A percentile compares a stretch with the other conserved stretches of the same genome.
These are phyloP conservation scores for Takakia lepidozioides DNA, from an alignment of 225 moss, liverwort and hornwort genomes.

Conservation along the genomic window DNA sequence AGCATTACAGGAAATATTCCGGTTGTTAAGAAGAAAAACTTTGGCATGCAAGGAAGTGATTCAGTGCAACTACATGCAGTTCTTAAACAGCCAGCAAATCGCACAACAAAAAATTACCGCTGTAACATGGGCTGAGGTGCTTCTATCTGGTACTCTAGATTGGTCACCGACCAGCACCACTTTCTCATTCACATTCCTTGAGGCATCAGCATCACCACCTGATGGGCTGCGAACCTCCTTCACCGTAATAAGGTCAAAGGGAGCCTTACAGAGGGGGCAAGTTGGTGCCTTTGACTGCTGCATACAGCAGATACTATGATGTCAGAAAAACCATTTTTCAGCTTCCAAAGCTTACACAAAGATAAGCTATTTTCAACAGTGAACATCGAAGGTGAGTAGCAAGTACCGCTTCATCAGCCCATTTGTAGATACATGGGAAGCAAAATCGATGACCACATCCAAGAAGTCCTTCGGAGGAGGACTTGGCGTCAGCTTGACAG, in stretches of 20 bases:
- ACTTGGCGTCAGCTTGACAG: slow-evolving; percentile 49
- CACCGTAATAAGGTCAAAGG: slow-evolving; percentile 61
- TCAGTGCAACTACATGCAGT: neutral
- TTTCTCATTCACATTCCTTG: slow-evolving; percentile 49
- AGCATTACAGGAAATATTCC: neutral
- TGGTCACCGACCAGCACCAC: slow-evolving; percentile 49
- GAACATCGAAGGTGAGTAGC: neutral
- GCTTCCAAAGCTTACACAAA: slow-evolving; percentile 1
- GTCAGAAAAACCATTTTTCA: neutral
- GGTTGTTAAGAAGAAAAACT: neutral
- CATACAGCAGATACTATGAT: slow-evolving; percentile 5
- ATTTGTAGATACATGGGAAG: slow-evolving; percentile 75
- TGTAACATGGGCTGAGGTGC: slow-evolving; percentile 15
- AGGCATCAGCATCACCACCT: slow-evolving; percentile 8
- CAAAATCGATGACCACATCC: slow-evolving; percentile 84
- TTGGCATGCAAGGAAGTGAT: neutral
- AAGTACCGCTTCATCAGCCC: slow-evolving; percentile 60
- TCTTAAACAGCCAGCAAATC: neutral
- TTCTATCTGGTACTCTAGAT: slow-evolving; percentile 23
- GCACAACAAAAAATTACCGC: slow-evolving; percentile 16
- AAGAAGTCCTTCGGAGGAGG: slow-evolving; percentile 61
- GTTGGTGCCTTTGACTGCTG: slow-evolving; percentile 43
- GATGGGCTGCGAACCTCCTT: slow-evolving; percentile 24
- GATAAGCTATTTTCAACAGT: neutral
- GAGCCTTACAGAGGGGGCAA: slow-evolving; percentile 85